Base-by-base conservation (phyloP, 2,329 filamentous ascomycete species). In the Orbilia quercus region DNA sequence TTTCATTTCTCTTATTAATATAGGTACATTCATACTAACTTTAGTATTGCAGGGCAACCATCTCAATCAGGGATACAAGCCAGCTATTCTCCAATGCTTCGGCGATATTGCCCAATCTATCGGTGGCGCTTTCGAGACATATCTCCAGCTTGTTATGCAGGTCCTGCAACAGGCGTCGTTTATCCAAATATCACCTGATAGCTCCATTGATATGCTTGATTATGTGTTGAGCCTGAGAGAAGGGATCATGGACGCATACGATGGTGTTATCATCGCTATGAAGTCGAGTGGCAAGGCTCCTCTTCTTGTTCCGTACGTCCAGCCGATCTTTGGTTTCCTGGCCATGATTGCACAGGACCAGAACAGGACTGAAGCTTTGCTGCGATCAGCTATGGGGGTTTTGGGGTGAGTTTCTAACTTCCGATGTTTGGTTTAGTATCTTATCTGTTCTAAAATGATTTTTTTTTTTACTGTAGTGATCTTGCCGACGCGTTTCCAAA, bases 161-260 rank as follows among this genome's bases (percentile, higher is more conserved):
- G 94, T 99, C 14, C 85, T 99, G 75, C 92, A 97, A 82, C 94
- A 98, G 81, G 95, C 95, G 64, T 90, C 92, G 16, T 88, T 86
- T 47, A 92, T 99, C 65, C 91, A 89, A 31, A 87, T 91, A 44
- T 88, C 88, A 65, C 85, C 88, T 25, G 92, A 97, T 76, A 89
- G 90, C 70, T 91, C 90, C 55, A 95, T 93, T 78, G 95, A 99
- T 82, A 96, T 98, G 90, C 89, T 93, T 67, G 94, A 98, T 82
- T 99, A 99, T 80, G 90, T 99, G 77, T 88, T 96, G 76, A 96
- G 93, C 18, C 86, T 99, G 53, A 90, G 95, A 60, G 96, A 99
- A 80, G 95, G 94, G 77, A 98, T 99, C 77, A 96, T 98, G 90
- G 95, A 99, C 84, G 95, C 95, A 34, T 99, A 96, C 93, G 92